Evolutionary conservation across 2,329 filamentous ascomycete species (phyloP).

Genomic region (Scedosporium dehoogii): DNA sequence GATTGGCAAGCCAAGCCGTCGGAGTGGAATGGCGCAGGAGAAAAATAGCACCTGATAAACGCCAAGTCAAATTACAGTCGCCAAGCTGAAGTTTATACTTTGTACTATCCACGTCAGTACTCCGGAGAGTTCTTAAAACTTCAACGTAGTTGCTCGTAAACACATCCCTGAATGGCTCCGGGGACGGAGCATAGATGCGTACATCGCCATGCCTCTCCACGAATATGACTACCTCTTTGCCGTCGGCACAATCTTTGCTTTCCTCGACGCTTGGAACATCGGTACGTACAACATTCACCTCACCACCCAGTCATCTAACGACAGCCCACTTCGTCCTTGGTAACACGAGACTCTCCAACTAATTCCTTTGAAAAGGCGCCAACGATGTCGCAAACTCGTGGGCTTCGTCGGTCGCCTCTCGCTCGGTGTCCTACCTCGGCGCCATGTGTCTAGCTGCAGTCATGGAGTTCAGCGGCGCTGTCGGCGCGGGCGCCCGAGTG

Average conservation of each 20-base stretch:
- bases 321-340: background rate
- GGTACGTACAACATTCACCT: slow-evolving; percentile 22
- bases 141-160: no score
- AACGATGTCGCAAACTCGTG: slow-evolving; percentile 69
- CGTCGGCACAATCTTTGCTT: slow-evolving; percentile 54
- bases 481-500: slow-evolving; percentile 50
- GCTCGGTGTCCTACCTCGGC: slow-evolving; percentile 52
- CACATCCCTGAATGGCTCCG: no score
- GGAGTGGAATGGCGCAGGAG: no score
- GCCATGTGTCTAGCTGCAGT: slow-evolving; percentile 47
- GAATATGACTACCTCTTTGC: slow-evolving; percentile 56
- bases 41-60: no score
- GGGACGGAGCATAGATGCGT: background rate
- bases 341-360: no score
- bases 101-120: no score
- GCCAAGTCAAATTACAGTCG: no score
- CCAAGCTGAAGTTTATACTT: no score
- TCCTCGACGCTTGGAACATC: slow-evolving; percentile 58
- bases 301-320: slow-evolving; percentile 15
- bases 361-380: slow-evolving; percentile 24
- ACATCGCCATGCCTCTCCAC: slow-evolving; percentile 27
- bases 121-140: no score
- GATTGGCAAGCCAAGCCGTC: no score
- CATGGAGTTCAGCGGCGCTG: slow-evolving; percentile 51
- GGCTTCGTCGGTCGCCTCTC: slow-evolving; percentile 63